Conservation (phyloP, 176 grass and related monocot species). For the Oryza glumipatula region DNA sequence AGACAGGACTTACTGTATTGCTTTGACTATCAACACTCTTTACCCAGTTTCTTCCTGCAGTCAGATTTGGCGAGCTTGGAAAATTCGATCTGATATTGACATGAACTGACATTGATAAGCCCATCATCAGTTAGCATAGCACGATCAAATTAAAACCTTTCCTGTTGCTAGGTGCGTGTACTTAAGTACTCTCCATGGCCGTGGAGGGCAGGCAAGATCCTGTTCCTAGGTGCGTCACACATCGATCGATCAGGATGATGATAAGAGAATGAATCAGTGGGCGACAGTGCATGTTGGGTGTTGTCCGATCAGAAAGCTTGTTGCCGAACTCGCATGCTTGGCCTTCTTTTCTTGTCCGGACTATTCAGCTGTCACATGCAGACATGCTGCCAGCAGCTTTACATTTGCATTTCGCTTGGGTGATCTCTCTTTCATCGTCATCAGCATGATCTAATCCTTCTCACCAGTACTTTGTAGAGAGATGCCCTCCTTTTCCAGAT, state of each 20-base stretch:
- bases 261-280: neutral
- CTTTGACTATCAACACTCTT: neutral
- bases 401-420: neutral
- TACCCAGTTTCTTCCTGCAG: slow-evolving; percentile 3
- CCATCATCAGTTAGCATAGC: neutral
- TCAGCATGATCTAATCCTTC: neutral
- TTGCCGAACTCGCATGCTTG: slow-evolving; percentile 8
- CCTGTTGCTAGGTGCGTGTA: neutral
- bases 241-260: neutral
- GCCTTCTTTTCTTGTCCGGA: neutral
- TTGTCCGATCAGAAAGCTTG: slow-evolving; percentile 16
- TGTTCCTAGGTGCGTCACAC: neutral
- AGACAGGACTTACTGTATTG: neutral
- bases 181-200: neutral
- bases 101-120: neutral
- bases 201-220: neutral
- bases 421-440: slow-evolving; percentile 25
- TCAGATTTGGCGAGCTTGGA: slow-evolving; percentile 23
- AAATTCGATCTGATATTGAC: neutral
- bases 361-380: slow-evolving; percentile 23
- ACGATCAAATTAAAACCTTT: neutral
- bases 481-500: neutral
- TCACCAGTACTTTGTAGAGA: neutral
- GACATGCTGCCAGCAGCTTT: too few relatives aligned
- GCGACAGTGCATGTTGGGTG: slow-evolving; percentile 5